Evolutionary conservation across 257 asterid species (phyloP).

Genomic region (Gynochthodes officinalis): DNA sequence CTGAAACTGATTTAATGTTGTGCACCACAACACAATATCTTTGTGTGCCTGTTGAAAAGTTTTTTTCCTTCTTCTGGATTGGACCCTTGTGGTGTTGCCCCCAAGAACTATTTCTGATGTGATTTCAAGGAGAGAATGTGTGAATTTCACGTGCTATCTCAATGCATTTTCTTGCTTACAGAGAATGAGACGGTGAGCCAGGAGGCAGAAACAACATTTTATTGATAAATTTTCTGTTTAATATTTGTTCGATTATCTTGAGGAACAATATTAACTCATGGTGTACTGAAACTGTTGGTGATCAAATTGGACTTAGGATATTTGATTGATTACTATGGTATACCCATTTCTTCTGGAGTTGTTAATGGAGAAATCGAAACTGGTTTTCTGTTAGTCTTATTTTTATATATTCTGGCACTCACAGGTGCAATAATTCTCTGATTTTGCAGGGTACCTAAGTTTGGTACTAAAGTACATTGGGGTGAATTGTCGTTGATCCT

Average conservation of each 20-base stretch:
- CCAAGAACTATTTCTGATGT: background rate
- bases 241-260: background rate
- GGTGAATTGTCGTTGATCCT: background rate
- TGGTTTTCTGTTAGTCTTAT: background rate
- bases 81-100: background rate
- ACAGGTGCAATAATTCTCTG: background rate
- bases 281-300: background rate
- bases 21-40: background rate
- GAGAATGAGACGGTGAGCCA: background rate
- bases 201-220: background rate
- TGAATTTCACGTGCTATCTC: background rate
- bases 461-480: background rate
- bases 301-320: background rate
- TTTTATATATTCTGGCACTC: background rate
- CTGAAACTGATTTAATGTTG: background rate
- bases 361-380: background rate
- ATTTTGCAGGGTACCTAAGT: slow-evolving; percentile 11
- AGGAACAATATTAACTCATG: background rate
- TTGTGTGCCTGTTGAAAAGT: background rate
- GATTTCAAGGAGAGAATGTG: background rate
- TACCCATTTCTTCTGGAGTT: too few species aligned
- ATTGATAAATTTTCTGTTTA: background rate
- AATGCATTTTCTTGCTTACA: background rate
- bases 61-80: background rate
- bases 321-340: background rate